These are phyloP conservation scores for Setomelanomma holmii DNA, from an alignment of 2,329 filamentous ascomycete genomes.

Conservation along the genomic window DNA sequence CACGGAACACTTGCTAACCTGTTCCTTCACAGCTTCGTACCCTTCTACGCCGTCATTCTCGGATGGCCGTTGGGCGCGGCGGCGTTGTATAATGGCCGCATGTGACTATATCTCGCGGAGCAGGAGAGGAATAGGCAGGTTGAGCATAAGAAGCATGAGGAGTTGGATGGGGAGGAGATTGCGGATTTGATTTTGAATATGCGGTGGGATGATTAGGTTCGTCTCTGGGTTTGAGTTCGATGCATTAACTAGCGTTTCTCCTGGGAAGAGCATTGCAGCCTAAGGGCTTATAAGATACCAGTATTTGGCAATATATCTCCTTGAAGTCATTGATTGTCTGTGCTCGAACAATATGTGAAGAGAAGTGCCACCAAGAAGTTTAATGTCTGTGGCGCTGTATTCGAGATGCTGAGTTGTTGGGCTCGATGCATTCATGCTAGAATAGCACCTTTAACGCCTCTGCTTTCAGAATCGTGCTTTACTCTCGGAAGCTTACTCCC, in stretches of 20 bases:
- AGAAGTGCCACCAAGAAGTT: too few species aligned
- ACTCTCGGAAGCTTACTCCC: not conserved
- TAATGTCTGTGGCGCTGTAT: too few species aligned
- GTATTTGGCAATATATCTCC: not conserved
- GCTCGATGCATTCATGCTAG: constrained; percentile 3
- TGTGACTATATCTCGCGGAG: constrained; percentile 37
- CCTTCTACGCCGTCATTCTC: constrained; percentile 35
- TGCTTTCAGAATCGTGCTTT: not conserved
- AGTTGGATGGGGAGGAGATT: constrained; percentile 29
- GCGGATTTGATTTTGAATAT: constrained; percentile 36
- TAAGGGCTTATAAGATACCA: not conserved
- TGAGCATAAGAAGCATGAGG: constrained; percentile 1
- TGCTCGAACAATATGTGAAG: not conserved
- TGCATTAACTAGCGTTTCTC: not conserved
- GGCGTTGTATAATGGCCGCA: constrained; percentile 32
- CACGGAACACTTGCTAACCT: not conserved
- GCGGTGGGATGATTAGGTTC: constrained; percentile 36
- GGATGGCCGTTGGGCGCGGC: constrained; percentile 43
- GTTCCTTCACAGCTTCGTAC: constrained; percentile 33
- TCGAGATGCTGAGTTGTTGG: too few species aligned
- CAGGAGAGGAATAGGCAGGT: constrained; percentile 13
- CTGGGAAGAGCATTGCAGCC: not conserved
- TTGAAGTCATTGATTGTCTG: not conserved
- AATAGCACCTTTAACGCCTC: not conserved
- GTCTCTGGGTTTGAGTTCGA: not conserved